Conservation (phyloP, 345 rosid species). For the Garcia nutans region DNA sequence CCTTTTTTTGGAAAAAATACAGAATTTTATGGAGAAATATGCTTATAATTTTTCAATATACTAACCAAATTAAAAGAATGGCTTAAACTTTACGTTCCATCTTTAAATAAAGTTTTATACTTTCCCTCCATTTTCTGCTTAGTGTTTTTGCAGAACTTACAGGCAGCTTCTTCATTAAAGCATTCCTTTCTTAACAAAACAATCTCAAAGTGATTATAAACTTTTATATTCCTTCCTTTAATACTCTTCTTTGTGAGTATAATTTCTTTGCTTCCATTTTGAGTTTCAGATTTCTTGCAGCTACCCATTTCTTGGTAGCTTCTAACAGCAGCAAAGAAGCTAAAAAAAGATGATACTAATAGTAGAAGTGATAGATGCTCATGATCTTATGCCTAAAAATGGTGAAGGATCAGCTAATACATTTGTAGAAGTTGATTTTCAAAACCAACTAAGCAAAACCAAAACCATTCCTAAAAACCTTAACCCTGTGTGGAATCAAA, state of each 20-base stretch:
- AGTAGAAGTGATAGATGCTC: conserved; percentile 53
- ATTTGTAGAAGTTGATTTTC: conserved; percentile 51
- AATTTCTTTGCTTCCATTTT: conserved; percentile 55
- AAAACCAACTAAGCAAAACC: conserved; percentile 54
- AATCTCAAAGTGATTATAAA: conserved; percentile 3
- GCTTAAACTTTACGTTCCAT: neutral
- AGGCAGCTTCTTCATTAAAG: conserved; percentile 46
- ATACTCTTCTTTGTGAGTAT: conserved; percentile 26
- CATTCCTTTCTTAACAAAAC: conserved; percentile 57
- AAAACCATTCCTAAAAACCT: conserved; percentile 45
- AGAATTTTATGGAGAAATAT: neutral
- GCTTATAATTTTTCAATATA: neutral
- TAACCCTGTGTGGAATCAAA: conserved; percentile 53
- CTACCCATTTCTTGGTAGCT: conserved; percentile 26
- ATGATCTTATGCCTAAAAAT: conserved; percentile 51
- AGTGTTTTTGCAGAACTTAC: conserved; percentile 2
- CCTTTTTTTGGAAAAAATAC: neutral
- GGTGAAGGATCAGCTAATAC: conserved; percentile 55
- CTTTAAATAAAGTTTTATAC: conserved; percentile 30
- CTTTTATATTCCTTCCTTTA: conserved; percentile 23
- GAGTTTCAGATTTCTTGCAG: conserved; percentile 47
- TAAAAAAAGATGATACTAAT: conserved; percentile 39
- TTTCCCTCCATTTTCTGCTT: conserved; percentile 31
- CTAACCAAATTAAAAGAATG: neutral
- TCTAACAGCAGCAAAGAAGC: conserved; percentile 26